Evolutionary conservation across 1,284 basidiomycete genomes (phyloP), one percentile per base, ranked within the genome.

Genomic region (Naganishia cerealis): DNA sequence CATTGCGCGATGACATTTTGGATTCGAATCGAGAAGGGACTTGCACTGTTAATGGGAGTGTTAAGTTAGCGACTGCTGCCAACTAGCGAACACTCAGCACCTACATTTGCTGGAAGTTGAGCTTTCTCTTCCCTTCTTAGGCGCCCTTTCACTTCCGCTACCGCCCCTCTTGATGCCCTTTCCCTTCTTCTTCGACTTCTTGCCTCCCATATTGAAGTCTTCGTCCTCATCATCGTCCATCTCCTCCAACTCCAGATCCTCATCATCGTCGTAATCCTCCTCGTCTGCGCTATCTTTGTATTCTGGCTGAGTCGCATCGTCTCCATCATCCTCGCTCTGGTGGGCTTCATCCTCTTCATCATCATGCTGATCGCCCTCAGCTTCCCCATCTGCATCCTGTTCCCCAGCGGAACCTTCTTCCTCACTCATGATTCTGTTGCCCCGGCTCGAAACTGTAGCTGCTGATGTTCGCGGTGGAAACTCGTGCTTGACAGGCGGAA

Each of bases 171-270:
- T 73, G 18, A 29, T 16, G 66, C 42, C 57, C 70, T 71, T 71
- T 3, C 57, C 59, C 10, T 66, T 67, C 55, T 72, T 75, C 65
- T 73, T 74, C 71, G 73, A 75, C 66, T 72, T 68, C 57, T 73
- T 76, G n/a, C 71, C 67, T 2, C 75, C 74, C 65, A 77, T 75
- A 57, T 72, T 73, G 12, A 74, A 74, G 63, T 77, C 77, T 48
- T 77, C 76, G 29, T 73, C 72, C 13, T 73, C 71, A 26, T 71
- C 71, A 38, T 76, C 73, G 43, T 75, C 73, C 18, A 72, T 72
- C 7, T 75, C 71, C 26, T 74, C 72, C 59, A 73, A 65, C 36
- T 75, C 74, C 36, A 70, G 69, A 53, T 73, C 73, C 26, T 75
- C 74, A 16, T 75, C 72, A 5, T 71, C 71, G 12, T 72, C 72